phyloP scores from a whole-genome alignment of 1,284 basidiomycete species.

The Prillingera fragicola region DNA sequence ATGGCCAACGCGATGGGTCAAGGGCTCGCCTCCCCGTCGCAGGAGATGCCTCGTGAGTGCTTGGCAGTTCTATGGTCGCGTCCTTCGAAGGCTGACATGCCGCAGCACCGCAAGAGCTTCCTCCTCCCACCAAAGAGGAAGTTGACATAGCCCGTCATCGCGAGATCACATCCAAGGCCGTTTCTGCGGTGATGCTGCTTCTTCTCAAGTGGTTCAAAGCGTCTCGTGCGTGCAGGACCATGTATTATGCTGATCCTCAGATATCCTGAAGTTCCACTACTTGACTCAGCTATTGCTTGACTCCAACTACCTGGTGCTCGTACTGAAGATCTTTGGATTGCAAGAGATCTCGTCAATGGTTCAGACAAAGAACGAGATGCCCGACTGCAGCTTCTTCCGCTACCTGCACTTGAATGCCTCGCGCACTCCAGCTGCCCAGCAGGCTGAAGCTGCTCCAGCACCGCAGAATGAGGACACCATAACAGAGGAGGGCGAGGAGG shows the following conservation, averaged over 20 bases:
- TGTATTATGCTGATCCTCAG: conserved; percentile 48
- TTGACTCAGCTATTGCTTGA: conserved; percentile 90
- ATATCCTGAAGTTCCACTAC: conserved; percentile 98
- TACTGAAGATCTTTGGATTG: conserved; percentile 96
- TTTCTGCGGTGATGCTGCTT: conserved; percentile 86
- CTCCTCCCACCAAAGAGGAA: conserved; percentile 83
- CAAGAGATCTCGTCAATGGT: conserved; percentile 83
- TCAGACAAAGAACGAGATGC: conserved; percentile 71
- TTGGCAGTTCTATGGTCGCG: too few relatives aligned
- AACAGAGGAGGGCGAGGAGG: conserved; percentile 56
- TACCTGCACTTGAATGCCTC: conserved; percentile 64
- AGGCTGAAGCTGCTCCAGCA: neutral
- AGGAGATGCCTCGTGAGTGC: conserved; percentile 57
- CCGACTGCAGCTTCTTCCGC: conserved; percentile 73
- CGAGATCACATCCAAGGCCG: conserved; percentile 95
- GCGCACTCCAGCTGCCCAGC: conserved; percentile 38
- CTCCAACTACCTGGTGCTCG: conserved; percentile 87
- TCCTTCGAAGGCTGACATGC: neutral
- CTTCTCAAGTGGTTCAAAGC: conserved; percentile 98
- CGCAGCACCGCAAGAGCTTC: conserved; percentile 50
- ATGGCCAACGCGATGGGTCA: conserved; percentile 57
- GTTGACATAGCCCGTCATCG: conserved; percentile 91
- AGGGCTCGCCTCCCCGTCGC: conserved; percentile 51
- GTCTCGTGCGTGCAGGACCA: conserved; percentile 63
- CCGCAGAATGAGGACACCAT: neutral